Conservation (phyloP, 73 alveolate genomes). For the Tetrahymena borealis region DNA sequence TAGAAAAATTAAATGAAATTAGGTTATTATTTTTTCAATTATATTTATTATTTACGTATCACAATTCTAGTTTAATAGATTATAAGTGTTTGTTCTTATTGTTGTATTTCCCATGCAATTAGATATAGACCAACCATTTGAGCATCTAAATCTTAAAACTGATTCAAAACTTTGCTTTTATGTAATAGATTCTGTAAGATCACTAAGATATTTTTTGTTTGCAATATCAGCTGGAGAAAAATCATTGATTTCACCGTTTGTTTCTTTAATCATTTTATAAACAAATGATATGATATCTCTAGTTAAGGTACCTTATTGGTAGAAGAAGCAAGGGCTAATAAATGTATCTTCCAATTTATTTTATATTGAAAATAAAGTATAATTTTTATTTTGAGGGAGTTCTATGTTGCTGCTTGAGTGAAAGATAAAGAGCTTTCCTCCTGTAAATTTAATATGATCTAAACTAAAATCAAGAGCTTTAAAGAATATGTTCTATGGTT, state of each 20-base stretch:
- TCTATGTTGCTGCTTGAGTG: neutral
- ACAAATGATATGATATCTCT: neutral
- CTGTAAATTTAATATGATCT: neutral
- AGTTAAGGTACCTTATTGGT: neutral
- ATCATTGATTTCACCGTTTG: neutral
- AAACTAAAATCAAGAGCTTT: neutral
- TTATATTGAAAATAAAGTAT: neutral
- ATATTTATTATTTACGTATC: neutral
- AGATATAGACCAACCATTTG: neutral
- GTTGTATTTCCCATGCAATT: neutral
- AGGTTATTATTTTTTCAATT: neutral
- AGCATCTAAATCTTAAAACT: neutral
- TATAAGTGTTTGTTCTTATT: neutral
- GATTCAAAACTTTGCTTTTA: neutral
- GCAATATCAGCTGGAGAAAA: neutral
- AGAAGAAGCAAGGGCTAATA: neutral
- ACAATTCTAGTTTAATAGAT: neutral
- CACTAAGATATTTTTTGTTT: neutral
- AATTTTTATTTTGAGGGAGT: neutral
- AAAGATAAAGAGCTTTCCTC: neutral
- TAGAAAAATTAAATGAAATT: neutral
- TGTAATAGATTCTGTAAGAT: neutral
- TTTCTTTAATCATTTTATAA: neutral
- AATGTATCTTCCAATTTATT: neutral
- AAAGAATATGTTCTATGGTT: neutral